phyloP scores from a whole-genome alignment of 371 early-diverging fungal species.

The Funneliformis caledonium region DNA sequence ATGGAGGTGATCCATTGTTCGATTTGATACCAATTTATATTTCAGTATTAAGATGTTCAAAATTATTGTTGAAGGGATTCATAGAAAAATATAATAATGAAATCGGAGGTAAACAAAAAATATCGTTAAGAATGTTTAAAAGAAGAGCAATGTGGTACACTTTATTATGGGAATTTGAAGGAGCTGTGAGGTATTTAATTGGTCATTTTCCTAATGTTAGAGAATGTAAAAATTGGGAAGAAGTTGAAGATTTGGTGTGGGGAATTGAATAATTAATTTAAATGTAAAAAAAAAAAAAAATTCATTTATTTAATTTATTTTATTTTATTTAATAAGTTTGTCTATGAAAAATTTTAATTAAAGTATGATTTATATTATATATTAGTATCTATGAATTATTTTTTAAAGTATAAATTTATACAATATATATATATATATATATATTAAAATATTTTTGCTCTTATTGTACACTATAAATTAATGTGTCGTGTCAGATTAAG shows the following conservation, averaged over 20 bases:
- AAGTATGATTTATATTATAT: not conserved
- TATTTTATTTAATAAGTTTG: not conserved
- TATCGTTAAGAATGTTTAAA: conserved; percentile 14
- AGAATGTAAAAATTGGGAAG: conserved; percentile 34
- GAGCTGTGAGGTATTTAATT: conserved; percentile 11
- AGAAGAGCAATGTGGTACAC: conserved; percentile 35
- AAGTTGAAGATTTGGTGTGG: conserved; percentile 35
- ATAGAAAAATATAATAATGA: conserved; percentile 11
- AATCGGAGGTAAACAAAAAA: not conserved
- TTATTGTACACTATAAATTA: no score
- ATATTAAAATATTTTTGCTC: no score
- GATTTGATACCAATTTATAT: conserved; percentile 26
- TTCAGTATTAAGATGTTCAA: conserved; percentile 14
- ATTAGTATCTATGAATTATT: no score
- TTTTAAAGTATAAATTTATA: no score
- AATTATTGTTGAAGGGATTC: conserved; percentile 18
- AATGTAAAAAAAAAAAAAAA: not conserved
- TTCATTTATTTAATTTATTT: not conserved
- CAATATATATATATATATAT: no score
- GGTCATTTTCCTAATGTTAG: not conserved
- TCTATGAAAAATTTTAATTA: no score
- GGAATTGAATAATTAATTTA: not conserved
- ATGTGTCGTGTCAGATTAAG: no score
- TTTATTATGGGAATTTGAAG: conserved; percentile 27
- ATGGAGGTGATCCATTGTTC: conserved; percentile 31